phyloP scores from a whole-genome alignment of 164 flowering plant genomes.

The Annona cherimola region DNA sequence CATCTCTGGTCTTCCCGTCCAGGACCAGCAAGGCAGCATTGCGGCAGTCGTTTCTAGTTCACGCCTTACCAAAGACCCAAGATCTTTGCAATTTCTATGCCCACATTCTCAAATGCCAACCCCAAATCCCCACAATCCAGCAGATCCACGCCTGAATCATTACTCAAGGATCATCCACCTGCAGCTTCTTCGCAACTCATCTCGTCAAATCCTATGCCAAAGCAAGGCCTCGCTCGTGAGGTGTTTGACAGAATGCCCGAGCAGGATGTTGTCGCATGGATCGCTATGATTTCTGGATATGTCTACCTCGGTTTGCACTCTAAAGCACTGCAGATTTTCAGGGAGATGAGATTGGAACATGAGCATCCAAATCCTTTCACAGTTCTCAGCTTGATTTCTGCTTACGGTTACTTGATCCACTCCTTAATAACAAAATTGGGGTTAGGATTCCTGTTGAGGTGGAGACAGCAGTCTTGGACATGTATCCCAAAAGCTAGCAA shows the following conservation, averaged over 20 bases:
- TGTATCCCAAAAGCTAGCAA: constrained; percentile 23
- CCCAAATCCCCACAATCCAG: too few species aligned
- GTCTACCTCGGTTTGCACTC: constrained; percentile 6
- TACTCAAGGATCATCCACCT: too few species aligned
- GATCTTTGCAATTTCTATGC: too few species aligned
- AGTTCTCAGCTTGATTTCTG: constrained; percentile 17
- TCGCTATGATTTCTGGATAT: constrained; percentile 25
- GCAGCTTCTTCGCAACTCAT: too few species aligned
- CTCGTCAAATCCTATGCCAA: too few species aligned
- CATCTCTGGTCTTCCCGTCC: too few species aligned
- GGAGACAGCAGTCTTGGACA: constrained; percentile 21
- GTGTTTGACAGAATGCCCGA: constrained; percentile 26
- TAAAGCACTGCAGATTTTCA: constrained; percentile 13
- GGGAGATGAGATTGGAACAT: constrained; percentile 22
- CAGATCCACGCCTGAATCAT: too few species aligned
- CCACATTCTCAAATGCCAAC: too few species aligned
- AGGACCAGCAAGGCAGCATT: too few species aligned
- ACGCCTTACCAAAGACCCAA: too few species aligned
- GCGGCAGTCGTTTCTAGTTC: too few species aligned
- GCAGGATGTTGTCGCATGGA: constrained; percentile 31
- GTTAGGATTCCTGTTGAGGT: constrained; percentile 15
- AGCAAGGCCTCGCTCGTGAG: constrained; percentile 8
- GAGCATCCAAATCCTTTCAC: constrained; percentile 21
- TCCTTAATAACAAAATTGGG: constrained; percentile 19
- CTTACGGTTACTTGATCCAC: constrained; percentile 17